Conservation (phyloP, 106 monocot species). For the Chionographis japonica region DNA sequence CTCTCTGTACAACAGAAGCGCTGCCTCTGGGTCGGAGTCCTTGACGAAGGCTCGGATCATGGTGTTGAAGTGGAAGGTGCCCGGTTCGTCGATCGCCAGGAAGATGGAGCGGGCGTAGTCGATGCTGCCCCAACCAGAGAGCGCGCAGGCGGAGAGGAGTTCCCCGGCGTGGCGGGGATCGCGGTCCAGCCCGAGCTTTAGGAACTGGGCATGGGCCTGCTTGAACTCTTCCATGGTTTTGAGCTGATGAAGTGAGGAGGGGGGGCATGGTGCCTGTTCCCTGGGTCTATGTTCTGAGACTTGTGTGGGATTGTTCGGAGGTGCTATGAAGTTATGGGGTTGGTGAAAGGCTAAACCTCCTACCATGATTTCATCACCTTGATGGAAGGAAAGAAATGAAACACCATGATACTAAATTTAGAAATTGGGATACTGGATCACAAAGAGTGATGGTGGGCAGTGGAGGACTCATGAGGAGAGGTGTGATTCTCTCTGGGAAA, state of each 20-base stretch:
- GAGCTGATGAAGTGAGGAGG: slow-evolving; percentile 25
- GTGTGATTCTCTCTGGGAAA: too few species aligned
- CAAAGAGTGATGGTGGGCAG: too few species aligned
- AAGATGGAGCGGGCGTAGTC: slow-evolving; percentile 69
- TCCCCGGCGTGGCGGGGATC: slow-evolving; percentile 15
- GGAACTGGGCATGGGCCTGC: slow-evolving; percentile 58
- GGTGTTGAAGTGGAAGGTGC: slow-evolving; percentile 61
- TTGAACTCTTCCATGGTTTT: slow-evolving; percentile 55
- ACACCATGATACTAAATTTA: background rate
- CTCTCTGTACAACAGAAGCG: slow-evolving; percentile 39
- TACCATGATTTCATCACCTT: slow-evolving; percentile 26
- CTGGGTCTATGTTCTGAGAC: slow-evolving; percentile 5
- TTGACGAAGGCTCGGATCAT: slow-evolving; percentile 59
- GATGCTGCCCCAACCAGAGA: slow-evolving; percentile 63
- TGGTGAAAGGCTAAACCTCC: slow-evolving; percentile 27
- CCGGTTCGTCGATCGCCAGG: slow-evolving; percentile 24
- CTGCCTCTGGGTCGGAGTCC: slow-evolving; percentile 25
- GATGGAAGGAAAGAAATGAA: background rate
- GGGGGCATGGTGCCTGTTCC: slow-evolving; percentile 2
- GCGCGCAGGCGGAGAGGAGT: slow-evolving; percentile 54
- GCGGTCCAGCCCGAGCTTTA: slow-evolving; percentile 60
- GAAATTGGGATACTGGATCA: too few species aligned
- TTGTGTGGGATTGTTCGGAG: slow-evolving; percentile 11
- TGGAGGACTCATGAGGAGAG: too few species aligned
- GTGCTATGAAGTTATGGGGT: slow-evolving; percentile 10